Base-by-base conservation (phyloP, 352 stramenopile genomes). In the Pythium vanterpoolii region DNA sequence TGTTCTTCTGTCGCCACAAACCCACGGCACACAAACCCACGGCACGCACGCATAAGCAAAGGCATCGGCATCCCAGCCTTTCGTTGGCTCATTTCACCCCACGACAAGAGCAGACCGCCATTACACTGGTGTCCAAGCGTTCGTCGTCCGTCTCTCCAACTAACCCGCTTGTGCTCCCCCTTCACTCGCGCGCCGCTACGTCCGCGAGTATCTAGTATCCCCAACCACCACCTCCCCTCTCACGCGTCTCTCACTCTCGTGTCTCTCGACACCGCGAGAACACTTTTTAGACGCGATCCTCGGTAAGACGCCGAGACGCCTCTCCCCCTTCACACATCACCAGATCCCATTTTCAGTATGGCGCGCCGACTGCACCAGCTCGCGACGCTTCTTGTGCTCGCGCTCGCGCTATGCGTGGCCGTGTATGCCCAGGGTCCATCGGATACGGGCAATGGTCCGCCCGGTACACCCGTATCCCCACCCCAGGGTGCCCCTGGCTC, bases 361-460 rank as follows among this genome's bases (percentile, higher is more conserved):
- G 45, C 45, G 31, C 31, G 33, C 30, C 46, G 36, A 42, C 18
- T 33, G 27, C 49, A 31, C 46, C 42, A 38, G 11, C 18, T 57
- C 28, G 18, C 33, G 28, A 31, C 48, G 36, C 57, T 64, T 19
- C 57, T 64, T 31, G 56, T 57, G 56, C 46, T 64, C 28, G 27
- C 52, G 28, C 28, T 58, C 28, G 57, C 49, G 28, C 9, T 58
- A 13, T n/a, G 28, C 38, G 21, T 33, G 6, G 30, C 19, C 3
- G 57, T 50, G 38, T 47, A 45, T 23, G 57, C 48, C n/a, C 57
- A 64, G 48, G 57, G 28, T 6, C 56, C 56, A 21, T 64, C 56
- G 19, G 57, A 58, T 21, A 58, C 47, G n/a, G 30, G 30, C 31
- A 64, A 64, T 31, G 58, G 47, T 39, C 57, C 18, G 23, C 26